Evolutionary conservation across 139 green algal genomes (phyloP).

Genomic region (Penium margaritaceum): DNA sequence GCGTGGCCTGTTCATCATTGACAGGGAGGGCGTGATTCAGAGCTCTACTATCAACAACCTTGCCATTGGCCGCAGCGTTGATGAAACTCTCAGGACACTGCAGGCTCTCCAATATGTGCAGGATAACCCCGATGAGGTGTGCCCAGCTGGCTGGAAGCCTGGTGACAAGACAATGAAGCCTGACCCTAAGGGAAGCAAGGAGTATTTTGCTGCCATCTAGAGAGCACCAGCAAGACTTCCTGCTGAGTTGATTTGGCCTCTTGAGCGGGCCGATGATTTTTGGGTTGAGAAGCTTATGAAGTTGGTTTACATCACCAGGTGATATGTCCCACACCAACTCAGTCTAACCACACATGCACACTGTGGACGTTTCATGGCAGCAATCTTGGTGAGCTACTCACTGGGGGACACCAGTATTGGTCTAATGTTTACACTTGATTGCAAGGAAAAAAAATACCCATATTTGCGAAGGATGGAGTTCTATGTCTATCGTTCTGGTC

Average conservation of each 20-base stretch:
- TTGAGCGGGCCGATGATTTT: not conserved
- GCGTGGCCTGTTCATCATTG: conserved; percentile 59
- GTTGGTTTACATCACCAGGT: too few relatives aligned
- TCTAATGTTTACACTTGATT: too few relatives aligned
- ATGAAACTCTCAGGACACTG: conserved; percentile 88
- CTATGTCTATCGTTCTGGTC: too few relatives aligned
- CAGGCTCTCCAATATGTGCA: conserved; percentile 91
- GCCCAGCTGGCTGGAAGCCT: conserved; percentile 91
- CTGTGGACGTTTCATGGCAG: too few relatives aligned
- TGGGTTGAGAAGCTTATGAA: too few relatives aligned
- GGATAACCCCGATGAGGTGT: conserved; percentile 80
- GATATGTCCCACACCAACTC: too few relatives aligned
- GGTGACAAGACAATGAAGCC: conserved; percentile 81
- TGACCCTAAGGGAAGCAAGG: conserved; percentile 65
- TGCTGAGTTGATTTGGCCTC: not conserved
- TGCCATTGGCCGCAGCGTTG: conserved; percentile 82
- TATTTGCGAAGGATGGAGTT: too few relatives aligned
- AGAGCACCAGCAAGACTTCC: too few relatives aligned
- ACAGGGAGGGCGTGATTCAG: conserved; percentile 80
- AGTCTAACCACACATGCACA: too few relatives aligned
- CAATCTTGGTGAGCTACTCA: too few relatives aligned
- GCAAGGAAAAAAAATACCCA: too few relatives aligned
- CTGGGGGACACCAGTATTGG: too few relatives aligned
- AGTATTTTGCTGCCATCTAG: conserved; percentile 71
- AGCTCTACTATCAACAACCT: conserved; percentile 97